Percentiles rank a stretch among this genome's conserved stretches.
Conservation (phyloP, 208 protist species). For the Strigomonas galati region DNA sequence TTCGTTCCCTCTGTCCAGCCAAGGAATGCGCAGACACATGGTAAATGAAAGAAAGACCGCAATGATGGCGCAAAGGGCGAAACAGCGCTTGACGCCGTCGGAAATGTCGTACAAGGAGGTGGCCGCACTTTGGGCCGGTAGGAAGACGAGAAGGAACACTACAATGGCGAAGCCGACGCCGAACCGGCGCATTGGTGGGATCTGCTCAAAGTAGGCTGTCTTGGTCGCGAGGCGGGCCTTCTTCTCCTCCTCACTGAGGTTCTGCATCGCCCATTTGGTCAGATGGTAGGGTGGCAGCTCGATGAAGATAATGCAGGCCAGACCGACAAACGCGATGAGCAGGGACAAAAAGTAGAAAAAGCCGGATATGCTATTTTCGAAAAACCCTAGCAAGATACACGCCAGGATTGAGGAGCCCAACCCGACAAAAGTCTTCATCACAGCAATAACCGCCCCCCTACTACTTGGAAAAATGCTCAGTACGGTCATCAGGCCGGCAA, state of each 20-base stretch:
- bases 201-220: slow-evolving; percentile 55
- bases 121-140: slow-evolving; percentile 53
- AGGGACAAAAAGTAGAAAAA: slow-evolving; percentile 68
- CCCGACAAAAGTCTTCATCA: slow-evolving; percentile 86
- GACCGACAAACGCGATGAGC: slow-evolving; percentile 26
- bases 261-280: slow-evolving; percentile 46
- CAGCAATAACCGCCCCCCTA: slow-evolving; percentile 69
- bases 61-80: slow-evolving; percentile 39
- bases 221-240: slow-evolving; percentile 32
- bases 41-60: slow-evolving; percentile 29
- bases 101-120: slow-evolving; percentile 35
- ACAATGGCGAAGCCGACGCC: slow-evolving; percentile 55
- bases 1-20: slow-evolving; percentile 39
- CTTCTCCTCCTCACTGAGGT: slow-evolving; percentile 33
- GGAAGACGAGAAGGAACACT: slow-evolving; percentile 51
- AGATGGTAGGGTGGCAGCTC: slow-evolving; percentile 71
- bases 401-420: slow-evolving; percentile 81
- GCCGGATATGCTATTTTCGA: slow-evolving; percentile 31
- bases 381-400: slow-evolving; percentile 65
- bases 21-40: slow-evolving; percentile 54
- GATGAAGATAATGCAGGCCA: slow-evolving; percentile 56
- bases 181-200: slow-evolving; percentile 66
- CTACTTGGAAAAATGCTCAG: slow-evolving; percentile 78
- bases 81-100: slow-evolving; percentile 22
- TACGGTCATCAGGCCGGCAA: slow-evolving; percentile 70